These are phyloP conservation scores for Chenopodium suecicum DNA, from an alignment of 148 eudicot species.

Conservation along the genomic window DNA sequence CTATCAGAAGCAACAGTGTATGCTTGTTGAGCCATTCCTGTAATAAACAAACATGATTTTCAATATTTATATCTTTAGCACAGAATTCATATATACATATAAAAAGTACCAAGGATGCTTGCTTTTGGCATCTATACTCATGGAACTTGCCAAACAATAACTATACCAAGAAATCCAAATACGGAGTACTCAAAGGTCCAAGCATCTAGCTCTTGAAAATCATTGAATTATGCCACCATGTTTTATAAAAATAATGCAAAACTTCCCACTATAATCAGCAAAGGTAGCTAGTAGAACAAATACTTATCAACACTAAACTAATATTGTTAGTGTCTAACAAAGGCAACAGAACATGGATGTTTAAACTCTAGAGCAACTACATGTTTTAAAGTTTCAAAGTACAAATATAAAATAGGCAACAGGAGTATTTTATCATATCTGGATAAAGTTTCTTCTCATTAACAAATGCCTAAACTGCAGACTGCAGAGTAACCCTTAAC, in stretches of 20 bases:
- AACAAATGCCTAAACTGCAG: background rate
- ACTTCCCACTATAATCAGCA: background rate
- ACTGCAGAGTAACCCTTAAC: background rate
- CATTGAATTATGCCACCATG: background rate
- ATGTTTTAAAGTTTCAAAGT: background rate
- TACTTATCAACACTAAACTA: background rate
- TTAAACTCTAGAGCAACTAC: background rate
- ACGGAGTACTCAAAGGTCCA: background rate
- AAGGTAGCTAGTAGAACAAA: background rate
- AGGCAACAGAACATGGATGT: background rate
- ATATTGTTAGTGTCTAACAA: background rate
- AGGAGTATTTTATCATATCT: background rate
- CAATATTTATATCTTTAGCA: background rate
- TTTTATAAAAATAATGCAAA: too few relatives aligned
- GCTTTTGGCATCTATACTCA: background rate
- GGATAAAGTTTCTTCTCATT: background rate
- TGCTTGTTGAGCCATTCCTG: conserved; percentile 80
- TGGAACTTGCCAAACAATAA: background rate
- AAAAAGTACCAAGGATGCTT: background rate
- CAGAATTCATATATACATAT: background rate
- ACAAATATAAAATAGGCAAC: background rate
- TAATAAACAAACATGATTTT: background rate
- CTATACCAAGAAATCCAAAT: background rate
- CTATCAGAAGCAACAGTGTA: conserved; percentile 83
- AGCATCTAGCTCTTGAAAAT: background rate